Conservation (phyloP, 2,329 filamentous ascomycete species). For the Claviceps sorghi region DNA sequence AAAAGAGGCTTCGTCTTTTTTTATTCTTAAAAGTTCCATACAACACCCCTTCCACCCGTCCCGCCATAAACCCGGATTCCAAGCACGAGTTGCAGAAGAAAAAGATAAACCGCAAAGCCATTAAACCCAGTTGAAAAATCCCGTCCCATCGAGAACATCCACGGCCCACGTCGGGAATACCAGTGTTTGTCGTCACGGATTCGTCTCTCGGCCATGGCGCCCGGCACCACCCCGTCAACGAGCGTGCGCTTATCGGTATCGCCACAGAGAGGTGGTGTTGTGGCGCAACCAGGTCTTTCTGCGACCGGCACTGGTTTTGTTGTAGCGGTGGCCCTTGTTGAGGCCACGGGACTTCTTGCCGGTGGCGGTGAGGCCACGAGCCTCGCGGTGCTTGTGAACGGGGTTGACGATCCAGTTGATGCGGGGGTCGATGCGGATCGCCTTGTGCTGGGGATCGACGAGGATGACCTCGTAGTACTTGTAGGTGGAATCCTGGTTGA, state of each 20-base stretch:
- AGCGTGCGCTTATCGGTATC: slow-evolving; percentile 61
- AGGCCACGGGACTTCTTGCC: slow-evolving; percentile 99
- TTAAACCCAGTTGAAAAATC: slow-evolving; percentile 2
- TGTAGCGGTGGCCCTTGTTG: slow-evolving; percentile 98
- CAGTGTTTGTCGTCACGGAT: not conserved
- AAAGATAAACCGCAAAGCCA: slow-evolving; percentile 5
- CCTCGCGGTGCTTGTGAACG: slow-evolving; percentile 99
- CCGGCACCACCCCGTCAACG: not conserved
- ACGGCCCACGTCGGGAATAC: not conserved
- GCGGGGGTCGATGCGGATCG: slow-evolving; percentile 94
- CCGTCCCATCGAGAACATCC: not conserved
- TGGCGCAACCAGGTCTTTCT: slow-evolving; percentile 99
- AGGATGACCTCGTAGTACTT: slow-evolving; percentile 99
- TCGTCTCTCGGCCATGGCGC: not conserved
- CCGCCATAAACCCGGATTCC: slow-evolving; percentile 1
- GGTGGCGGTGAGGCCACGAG: slow-evolving; percentile 89
- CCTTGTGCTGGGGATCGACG: slow-evolving; percentile 99
- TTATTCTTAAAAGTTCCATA: not conserved
- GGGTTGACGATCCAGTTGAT: slow-evolving; percentile 99
- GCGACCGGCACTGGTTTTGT: slow-evolving; percentile 92
- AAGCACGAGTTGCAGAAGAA: slow-evolving; percentile 2
- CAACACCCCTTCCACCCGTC: not conserved
- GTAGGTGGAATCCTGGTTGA: slow-evolving; percentile 99
- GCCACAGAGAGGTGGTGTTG: slow-evolving; percentile 98
- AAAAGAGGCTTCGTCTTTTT: not conserved